Evolutionary conservation across 805 yeast species (phyloP).

Genomic region (Pichia phayaonensis): DNA sequence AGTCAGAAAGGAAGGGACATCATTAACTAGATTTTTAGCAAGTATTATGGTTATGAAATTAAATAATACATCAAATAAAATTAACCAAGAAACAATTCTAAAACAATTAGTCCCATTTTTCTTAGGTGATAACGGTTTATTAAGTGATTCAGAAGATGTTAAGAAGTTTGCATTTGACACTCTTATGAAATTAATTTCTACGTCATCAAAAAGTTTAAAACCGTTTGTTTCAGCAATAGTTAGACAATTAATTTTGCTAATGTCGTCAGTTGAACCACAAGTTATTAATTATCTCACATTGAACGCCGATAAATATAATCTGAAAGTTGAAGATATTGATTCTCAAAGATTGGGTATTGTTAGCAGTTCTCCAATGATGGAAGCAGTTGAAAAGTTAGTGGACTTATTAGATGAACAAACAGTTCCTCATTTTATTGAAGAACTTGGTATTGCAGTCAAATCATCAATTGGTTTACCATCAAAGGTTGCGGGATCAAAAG

Average conservation of each 20-base stretch:
- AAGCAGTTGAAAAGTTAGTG: slow-evolving; percentile 66
- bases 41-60: slow-evolving; percentile 52
- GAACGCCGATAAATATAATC: slow-evolving; percentile 82
- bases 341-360: slow-evolving; percentile 66
- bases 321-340: slow-evolving; percentile 67
- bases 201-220: slow-evolving; percentile 50
- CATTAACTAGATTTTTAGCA: slow-evolving; percentile 60
- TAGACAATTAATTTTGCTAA: slow-evolving; percentile 57
- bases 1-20: slow-evolving; percentile 74
- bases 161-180: slow-evolving; percentile 68
- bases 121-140: slow-evolving; percentile 68
- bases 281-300: slow-evolving; percentile 75
- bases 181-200: slow-evolving; percentile 59
- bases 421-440: slow-evolving; percentile 41
- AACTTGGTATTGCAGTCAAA: slow-evolving; percentile 49
- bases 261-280: slow-evolving; percentile 91
- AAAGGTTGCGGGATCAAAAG: slow-evolving; percentile 74
- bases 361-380: slow-evolving; percentile 83
- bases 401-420: slow-evolving; percentile 46
- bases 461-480: slow-evolving; percentile 85
- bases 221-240: slow-evolving; percentile 65
- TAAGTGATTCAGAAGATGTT: slow-evolving; percentile 83
- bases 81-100: slow-evolving; percentile 33
- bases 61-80: slow-evolving; percentile 36
- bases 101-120: slow-evolving; percentile 67